Base-by-base conservation (phyloP, 148 eudicot genomes). In the Rheum nobile region DNA sequence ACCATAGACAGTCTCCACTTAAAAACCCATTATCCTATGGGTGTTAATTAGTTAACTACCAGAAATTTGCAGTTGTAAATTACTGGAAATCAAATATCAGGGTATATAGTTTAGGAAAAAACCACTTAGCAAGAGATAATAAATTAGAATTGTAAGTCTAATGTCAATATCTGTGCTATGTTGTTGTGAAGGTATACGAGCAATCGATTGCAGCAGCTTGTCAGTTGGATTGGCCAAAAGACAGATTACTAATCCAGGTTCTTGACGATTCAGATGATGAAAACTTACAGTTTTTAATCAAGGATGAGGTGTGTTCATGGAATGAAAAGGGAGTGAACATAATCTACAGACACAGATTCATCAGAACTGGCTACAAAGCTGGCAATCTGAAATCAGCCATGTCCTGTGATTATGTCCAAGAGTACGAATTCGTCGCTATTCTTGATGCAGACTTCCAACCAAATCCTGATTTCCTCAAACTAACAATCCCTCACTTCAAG, bases 391-490 rank as follows among this genome's bases (percentile, higher is more conserved):
- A 88, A 75, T 86, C 91, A 19, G 91, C 91, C 68, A 88, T 88
- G 91, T 44, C 80, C 19, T 86, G 91, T 80, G 89, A 86, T 59
- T 88, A 86, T 80, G 86, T 88, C 67, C 84, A 84, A 69, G 85
- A 88, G 79, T 86, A 88, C 26, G 91, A 88, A 67, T 88, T 86
- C 72, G 91, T 86, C 10, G 82, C 89, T 8, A 88, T 88, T 8
- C 81, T 88, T 37, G 91, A 88, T 77, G 91, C 91, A 10, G 91
- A 88, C 39, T 88, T 88, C 71, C 89, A 84, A 76, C 91, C 91
- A 26, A 82, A 81, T 35, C 88, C 89, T 37, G 91, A 87, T 80
- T 87, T 85, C 72, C 85, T 87, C 21, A 85, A 85, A 71, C 79
- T 73, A 31, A 80, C 91, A 14, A 50, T 87, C 10, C 91, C 91